Conservation (phyloP, 257 asterid species). For the Nemophila menziesii region DNA sequence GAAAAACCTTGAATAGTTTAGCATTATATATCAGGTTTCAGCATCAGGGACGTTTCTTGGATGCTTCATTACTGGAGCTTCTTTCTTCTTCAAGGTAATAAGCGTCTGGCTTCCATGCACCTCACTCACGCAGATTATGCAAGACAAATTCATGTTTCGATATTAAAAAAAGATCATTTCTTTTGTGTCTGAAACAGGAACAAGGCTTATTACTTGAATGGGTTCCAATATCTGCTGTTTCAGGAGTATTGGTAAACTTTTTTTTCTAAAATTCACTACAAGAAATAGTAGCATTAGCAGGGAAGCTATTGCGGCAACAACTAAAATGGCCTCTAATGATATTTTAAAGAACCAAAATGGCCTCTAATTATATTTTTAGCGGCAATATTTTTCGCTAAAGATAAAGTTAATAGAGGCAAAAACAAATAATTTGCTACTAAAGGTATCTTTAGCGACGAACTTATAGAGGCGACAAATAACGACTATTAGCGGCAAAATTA, state of each 20-base stretch:
- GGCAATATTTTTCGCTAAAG: too few relatives aligned
- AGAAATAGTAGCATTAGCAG: too few relatives aligned
- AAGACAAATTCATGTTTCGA: not conserved
- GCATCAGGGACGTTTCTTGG: conserved; percentile 68
- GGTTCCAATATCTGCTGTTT: conserved; percentile 50
- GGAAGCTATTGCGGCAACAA: too few relatives aligned
- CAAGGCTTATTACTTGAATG: conserved; percentile 28
- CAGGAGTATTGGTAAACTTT: conserved; percentile 57
- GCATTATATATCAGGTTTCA: conserved; percentile 47
- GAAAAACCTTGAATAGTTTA: not conserved
- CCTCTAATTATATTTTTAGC: too few relatives aligned
- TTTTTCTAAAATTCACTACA: not conserved
- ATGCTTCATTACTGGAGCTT: conserved; percentile 51
- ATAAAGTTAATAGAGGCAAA: too few relatives aligned
- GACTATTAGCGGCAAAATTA: too few relatives aligned
- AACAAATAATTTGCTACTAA: too few relatives aligned
- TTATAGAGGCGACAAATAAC: too few relatives aligned
- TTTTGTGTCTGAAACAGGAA: conserved; percentile 30
- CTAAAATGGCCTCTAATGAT: too few relatives aligned
- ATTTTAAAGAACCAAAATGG: too few relatives aligned
- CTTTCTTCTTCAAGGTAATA: conserved; percentile 63
- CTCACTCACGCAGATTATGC: not conserved
- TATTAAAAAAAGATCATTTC: not conserved
- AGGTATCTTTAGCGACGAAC: too few relatives aligned
- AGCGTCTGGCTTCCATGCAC: not conserved